phyloP scores from a whole-genome alignment of 2,329 filamentous ascomycete species.

The Xylaria digitata region DNA sequence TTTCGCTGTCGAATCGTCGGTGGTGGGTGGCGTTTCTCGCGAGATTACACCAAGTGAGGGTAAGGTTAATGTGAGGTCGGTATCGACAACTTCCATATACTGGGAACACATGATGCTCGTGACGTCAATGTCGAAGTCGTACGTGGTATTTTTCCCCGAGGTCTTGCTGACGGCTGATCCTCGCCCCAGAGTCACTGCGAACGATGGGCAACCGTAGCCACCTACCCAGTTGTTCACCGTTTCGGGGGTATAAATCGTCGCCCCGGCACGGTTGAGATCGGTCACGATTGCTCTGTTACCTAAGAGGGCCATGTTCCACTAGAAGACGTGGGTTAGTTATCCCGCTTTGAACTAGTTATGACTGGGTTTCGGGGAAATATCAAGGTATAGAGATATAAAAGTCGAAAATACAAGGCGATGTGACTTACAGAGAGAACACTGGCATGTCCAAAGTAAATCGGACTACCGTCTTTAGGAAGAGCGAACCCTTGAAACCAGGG shows the following conservation, averaged over 20 bases:
- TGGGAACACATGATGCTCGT: slow-evolving; percentile 32
- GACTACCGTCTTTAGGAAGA: slow-evolving; percentile 23
- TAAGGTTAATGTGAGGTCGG: slow-evolving; percentile 23
- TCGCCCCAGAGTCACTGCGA: slow-evolving; percentile 28
- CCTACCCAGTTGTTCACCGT: slow-evolving; percentile 29
- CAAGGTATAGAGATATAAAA: not conserved
- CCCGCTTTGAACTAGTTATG: not conserved
- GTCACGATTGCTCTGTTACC: slow-evolving; percentile 24
- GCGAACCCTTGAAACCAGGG: slow-evolving; percentile 30
- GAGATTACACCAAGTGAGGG: slow-evolving; percentile 32
- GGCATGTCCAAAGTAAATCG: slow-evolving; percentile 30
- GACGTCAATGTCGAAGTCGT: slow-evolving; percentile 32
- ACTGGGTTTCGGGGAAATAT: not conserved
- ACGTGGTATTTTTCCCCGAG: slow-evolving; percentile 11
- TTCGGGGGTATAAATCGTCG: slow-evolving; percentile 5
- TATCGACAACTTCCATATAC: slow-evolving; percentile 21
- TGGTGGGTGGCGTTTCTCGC: slow-evolving; percentile 9
- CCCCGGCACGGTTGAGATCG: slow-evolving; percentile 18
- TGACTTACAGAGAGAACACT: slow-evolving; percentile 26
- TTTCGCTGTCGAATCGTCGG: slow-evolving; percentile 27
- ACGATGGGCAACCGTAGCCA: slow-evolving; percentile 33
- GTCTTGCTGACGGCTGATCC: slow-evolving; percentile 22
- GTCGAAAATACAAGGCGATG: not conserved
- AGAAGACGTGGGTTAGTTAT: not conserved
- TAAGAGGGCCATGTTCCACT: not conserved